Evolutionary conservation across 108 stramenopile genomes (phyloP), one percentile per base, ranked within the genome.

Genomic region (Chaetoceros tenuissimus): DNA sequence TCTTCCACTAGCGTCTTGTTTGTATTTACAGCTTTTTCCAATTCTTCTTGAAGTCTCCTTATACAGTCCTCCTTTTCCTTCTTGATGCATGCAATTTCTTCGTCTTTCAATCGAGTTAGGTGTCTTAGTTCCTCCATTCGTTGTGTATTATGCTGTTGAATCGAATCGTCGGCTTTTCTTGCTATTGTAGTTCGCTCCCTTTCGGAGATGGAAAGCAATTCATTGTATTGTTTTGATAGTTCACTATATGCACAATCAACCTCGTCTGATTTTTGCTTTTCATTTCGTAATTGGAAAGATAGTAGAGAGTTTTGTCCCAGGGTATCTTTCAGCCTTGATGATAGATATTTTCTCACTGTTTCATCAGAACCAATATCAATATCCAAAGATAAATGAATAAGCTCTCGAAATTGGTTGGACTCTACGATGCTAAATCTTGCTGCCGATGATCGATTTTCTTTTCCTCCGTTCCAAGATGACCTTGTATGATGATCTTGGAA

Each of bases 391-490:
- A 75, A 53, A 47, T 75, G 74, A 7, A 65, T 67, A 10, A 75
- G 56, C 66, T 75, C 74, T 24, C 74, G 69, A 47, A 75, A 75
- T 29, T 72, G 69, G 34, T 75, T 75, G 17, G 66, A 71, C 48
- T 75, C 74, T 8, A 75, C 74, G 45, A 75, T 57, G 44, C 66
- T 68, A 46, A 75, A 75, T 57, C 70, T 58, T 24, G 74, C 70
- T 57, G 69, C 44, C 28, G 22, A 46, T 49, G 7, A 46, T 30
- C 21, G 43, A 57, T 26, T 47, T 61, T 3, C 13, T 52, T 47
- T 59, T 59, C 48, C 31, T 63, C 74, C 66, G 46, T 27, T 53
- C 31, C 29, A 53, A 25, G 34, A 44, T 45, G 24, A 62, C 59
- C 20, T 75, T 53, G 13, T 57, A 30, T 48, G 57, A 34, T 43